Evolutionary conservation across 805 yeast genomes (phyloP), one percentile per base, ranked within the genome.

Genomic region (Starmerella bacillaris): DNA sequence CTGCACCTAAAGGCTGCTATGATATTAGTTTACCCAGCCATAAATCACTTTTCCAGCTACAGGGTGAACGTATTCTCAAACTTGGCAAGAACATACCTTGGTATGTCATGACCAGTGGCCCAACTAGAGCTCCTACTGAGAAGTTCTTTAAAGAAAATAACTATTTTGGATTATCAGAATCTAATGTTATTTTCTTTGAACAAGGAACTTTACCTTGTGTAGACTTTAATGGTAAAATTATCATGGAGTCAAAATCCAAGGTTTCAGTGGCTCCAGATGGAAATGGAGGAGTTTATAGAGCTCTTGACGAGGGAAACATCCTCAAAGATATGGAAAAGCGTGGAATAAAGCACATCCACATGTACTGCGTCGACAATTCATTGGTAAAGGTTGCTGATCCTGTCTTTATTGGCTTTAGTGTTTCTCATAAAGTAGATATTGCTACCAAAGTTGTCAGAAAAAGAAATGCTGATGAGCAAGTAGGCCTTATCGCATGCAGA

Each of bases 161-260:
- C 15, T 78, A 63, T 55, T 89, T 89, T 55, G 95, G 95, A 0
- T 65, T 86, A 41, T 46, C 55, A 3, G 27, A 55, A 24, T 51
- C 58, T 6, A 78, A 82, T 54, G 64, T 89, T 24, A 58, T 64
- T 4, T 83, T 89, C 49, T 89, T 89, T 58, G 76, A 86, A 59
- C 99, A 89, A 57, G 98, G 98, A 17, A 78, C 86, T 2, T 64
- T 89, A 44, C 99, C 99, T 9, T 92, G 95, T 40, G 72, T 89
- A 43, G 68, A 70, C 47, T 46, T 61, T 31, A 68, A 69, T 19
- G 98, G 95, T 27, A 68, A 74, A 49, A 68, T 89, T 45, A 64
- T 84, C 37, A 51, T 82, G 51, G 72, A 70, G 42, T 54, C 71
- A 5, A 60, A 65, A 29, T 51, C 58, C 28, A 57, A 64, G 18